phyloP scores from a whole-genome alignment of 1,139 yeast species.

The Protomyces pachydermus region DNA sequence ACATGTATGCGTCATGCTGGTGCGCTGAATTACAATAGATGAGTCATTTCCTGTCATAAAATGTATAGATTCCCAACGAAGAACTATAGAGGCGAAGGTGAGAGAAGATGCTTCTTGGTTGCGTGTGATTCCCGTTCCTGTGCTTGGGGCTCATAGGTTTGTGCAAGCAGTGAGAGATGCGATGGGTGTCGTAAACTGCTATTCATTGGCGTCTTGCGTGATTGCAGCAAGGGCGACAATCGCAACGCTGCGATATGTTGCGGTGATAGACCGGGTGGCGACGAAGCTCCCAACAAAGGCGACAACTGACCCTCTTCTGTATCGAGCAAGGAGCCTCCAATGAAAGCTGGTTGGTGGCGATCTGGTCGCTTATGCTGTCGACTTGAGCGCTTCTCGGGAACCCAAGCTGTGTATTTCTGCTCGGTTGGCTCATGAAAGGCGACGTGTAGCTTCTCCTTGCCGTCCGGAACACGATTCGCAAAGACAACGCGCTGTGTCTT shows the following conservation, averaged over 20 bases:
- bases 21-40: slow-evolving; percentile 38
- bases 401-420: slow-evolving; percentile 21
- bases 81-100: not conserved
- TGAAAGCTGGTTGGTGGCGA: slow-evolving; percentile 14
- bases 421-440: slow-evolving; percentile 13
- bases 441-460: slow-evolving; percentile 20
- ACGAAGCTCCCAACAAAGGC: not conserved
- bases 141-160: not conserved
- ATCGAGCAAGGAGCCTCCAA: slow-evolving; percentile 22
- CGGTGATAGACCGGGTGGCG: not conserved
- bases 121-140: too few relatives aligned
- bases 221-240: not conserved
- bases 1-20: slow-evolving; percentile 89
- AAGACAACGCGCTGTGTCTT: slow-evolving; percentile 43
- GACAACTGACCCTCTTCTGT: not conserved
- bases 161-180: not conserved
- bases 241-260: not conserved
- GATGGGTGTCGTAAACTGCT: not conserved
- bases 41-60: not conserved
- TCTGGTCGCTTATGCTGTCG: slow-evolving; percentile 15
- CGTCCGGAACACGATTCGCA: slow-evolving; percentile 37
- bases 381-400: slow-evolving; percentile 14
- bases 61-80: not conserved
- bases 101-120: not conserved
- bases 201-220: not conserved